Percentiles rank a stretch among this genome's conserved stretches.
Conservation (phyloP, 2,329 filamentous ascomycete genomes). For the Diaporthe capsici region DNA sequence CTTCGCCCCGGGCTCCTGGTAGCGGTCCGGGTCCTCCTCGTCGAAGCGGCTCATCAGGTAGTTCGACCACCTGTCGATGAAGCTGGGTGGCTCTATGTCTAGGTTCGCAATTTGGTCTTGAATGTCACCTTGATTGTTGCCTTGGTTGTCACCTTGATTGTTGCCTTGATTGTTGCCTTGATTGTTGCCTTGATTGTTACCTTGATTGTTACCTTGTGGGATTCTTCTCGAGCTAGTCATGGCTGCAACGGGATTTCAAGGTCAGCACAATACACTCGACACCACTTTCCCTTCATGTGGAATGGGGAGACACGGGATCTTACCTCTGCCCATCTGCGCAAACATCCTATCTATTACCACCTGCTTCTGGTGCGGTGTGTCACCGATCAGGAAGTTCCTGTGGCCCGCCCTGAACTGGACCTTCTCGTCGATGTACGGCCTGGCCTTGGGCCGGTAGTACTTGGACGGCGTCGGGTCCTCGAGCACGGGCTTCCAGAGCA, state of each 20-base stretch:
- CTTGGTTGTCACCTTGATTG: too few relatives aligned
- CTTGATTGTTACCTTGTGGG: too few relatives aligned
- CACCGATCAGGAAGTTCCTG: slow-evolving; percentile 54
- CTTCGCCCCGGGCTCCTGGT: slow-evolving; percentile 15
- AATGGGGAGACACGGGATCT: not conserved
- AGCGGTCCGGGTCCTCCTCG: not conserved
- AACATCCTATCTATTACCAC: slow-evolving; percentile 45
- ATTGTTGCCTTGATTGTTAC: too few relatives aligned
- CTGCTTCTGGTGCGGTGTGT: slow-evolving; percentile 54
- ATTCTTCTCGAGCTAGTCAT: not conserved
- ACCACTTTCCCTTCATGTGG: not conserved
- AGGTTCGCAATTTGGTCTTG: too few relatives aligned
- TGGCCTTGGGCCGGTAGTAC: slow-evolving; percentile 45
- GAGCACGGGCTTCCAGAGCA: slow-evolving; percentile 48
- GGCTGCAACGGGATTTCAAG: slow-evolving; percentile 10
- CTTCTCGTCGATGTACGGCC: slow-evolving; percentile 45
- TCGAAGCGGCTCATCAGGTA: slow-evolving; percentile 18
- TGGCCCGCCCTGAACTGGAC: slow-evolving; percentile 49
- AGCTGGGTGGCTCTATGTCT: not conserved
- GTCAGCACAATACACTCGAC: not conserved
- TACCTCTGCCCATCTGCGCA: slow-evolving; percentile 37
- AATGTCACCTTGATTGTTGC: too few relatives aligned
- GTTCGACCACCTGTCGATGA: not conserved
- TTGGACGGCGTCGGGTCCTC: slow-evolving; percentile 46
- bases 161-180: too few relatives aligned